Evolutionary conservation across 2,329 filamentous ascomycete genomes (phyloP).

Genomic region (Ophiostoma piceae): DNA sequence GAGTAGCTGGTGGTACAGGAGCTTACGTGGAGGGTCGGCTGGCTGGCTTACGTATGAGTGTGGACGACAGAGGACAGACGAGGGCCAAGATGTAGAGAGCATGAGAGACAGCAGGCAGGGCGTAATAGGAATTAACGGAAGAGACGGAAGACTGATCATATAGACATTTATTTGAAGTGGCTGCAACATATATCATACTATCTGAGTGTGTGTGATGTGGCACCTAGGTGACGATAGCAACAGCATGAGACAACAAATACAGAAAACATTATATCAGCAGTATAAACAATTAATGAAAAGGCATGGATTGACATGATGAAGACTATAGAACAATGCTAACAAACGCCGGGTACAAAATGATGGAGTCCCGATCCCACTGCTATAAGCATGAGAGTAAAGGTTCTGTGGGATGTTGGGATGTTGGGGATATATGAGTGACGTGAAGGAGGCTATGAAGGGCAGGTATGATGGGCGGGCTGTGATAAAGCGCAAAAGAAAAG

Average conservation of each 20-base stretch:
- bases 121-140: too few species aligned
- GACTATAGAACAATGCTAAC: slow-evolving; percentile 14
- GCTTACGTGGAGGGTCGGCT: background rate
- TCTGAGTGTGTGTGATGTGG: too few species aligned
- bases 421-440: slow-evolving; percentile 17
- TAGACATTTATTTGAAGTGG: too few species aligned
- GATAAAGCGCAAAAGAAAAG: background rate
- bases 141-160: too few species aligned
- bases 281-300: background rate
- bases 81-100: too few species aligned
- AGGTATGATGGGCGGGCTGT: background rate
- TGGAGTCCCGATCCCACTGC: background rate
- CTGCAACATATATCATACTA: too few species aligned
- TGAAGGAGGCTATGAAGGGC: background rate
- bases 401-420: slow-evolving; percentile 3
- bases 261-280: too few species aligned
- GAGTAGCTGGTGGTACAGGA: background rate
- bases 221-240: too few species aligned
- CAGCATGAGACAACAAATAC: too few species aligned
- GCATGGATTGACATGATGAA: background rate
- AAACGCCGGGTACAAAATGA: slow-evolving; percentile 13
- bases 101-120: too few species aligned
- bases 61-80: too few species aligned
- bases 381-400: background rate
- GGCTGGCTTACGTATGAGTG: background rate